Evolutionary conservation across 495 filamentous ascomycete genomes (phyloP).

Genomic region (Penicillium canariense): DNA sequence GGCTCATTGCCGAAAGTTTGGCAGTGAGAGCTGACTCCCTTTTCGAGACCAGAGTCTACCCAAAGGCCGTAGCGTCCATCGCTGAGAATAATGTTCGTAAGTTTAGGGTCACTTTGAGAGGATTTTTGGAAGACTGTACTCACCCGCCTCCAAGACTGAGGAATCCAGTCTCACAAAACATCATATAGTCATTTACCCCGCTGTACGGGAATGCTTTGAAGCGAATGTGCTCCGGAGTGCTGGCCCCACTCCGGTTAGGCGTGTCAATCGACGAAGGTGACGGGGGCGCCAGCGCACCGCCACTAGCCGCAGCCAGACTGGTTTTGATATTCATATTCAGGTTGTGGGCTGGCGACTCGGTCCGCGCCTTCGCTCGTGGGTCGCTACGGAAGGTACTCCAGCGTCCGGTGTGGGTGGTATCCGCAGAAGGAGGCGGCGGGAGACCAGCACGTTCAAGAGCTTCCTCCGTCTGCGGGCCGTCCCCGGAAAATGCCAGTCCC

Average conservation of each 20-base stretch:
- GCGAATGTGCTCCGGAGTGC: constrained; percentile 64
- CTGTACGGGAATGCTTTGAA: constrained; percentile 98
- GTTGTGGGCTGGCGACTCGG: constrained; percentile 24
- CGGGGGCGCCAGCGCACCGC: constrained; percentile 28
- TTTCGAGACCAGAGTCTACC: constrained; percentile 86
- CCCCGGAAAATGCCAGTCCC: constrained; percentile 42
- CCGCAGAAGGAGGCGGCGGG: constrained; percentile 72
- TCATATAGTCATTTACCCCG: constrained; percentile 94
- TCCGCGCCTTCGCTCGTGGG: constrained; percentile 23
- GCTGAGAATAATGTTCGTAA: constrained; percentile 37
- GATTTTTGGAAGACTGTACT: constrained; percentile 18
- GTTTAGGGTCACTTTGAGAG: not conserved
- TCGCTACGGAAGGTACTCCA: constrained; percentile 61
- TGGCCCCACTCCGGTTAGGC: constrained; percentile 35
- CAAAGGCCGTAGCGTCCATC: constrained; percentile 92
- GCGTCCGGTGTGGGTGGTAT: constrained; percentile 67
- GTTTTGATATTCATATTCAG: constrained; percentile 31
- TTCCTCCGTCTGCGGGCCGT: constrained; percentile 35
- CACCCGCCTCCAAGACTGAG: constrained; percentile 81
- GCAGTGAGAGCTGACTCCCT: constrained; percentile 75
- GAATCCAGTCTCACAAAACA: constrained; percentile 85
- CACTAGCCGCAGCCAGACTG: constrained; percentile 29
- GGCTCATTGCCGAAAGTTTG: constrained; percentile 95
- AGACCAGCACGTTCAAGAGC: constrained; percentile 41
- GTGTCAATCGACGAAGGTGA: constrained; percentile 26